phyloP scores from a whole-genome alignment of 225 moss, liverwort and hornwort genomes.

The Bryum argenteum region DNA sequence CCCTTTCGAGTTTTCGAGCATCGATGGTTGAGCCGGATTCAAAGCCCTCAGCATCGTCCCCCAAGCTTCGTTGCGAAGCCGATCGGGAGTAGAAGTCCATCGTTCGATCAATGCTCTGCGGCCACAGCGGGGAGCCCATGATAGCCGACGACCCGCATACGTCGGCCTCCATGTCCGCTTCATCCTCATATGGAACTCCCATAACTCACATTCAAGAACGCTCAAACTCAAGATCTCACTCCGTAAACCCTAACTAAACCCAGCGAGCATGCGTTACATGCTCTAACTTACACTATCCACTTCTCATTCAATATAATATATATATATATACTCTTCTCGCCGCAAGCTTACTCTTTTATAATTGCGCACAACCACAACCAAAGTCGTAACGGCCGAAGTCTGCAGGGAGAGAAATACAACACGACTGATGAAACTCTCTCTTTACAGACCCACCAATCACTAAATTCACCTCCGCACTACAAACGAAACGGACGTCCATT shows the following conservation, averaged over 20 bases:
- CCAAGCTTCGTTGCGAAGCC: constrained; percentile 33
- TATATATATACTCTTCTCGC: not conserved
- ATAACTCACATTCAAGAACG: not conserved
- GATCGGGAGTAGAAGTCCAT: constrained; percentile 69
- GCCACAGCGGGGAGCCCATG: constrained; percentile 62
- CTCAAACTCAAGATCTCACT: not conserved
- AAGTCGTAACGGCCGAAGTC: not conserved
- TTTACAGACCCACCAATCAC: too few relatives aligned
- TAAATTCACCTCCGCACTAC: too few relatives aligned
- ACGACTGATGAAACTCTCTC: not conserved
- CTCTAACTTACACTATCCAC: too few relatives aligned
- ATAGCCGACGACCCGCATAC: constrained; percentile 40
- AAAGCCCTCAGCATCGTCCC: constrained; percentile 16
- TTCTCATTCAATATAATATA: not conserved
- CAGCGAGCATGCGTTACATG: not conserved
- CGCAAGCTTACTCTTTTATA: not conserved
- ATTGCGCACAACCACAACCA: not conserved
- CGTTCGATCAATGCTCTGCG: constrained; percentile 60
- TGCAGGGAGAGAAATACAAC: not conserved
- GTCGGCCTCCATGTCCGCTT: constrained; percentile 14
- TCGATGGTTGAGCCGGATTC: constrained; percentile 15
- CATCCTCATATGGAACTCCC: constrained; percentile 25
- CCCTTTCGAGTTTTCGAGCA: constrained; percentile 15
- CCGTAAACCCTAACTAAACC: not conserved
- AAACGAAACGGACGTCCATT: too few relatives aligned